These are phyloP conservation scores for Flammula alnicola DNA, from an alignment of 1,284 basidiomycete genomes.

Conservation along the genomic window DNA sequence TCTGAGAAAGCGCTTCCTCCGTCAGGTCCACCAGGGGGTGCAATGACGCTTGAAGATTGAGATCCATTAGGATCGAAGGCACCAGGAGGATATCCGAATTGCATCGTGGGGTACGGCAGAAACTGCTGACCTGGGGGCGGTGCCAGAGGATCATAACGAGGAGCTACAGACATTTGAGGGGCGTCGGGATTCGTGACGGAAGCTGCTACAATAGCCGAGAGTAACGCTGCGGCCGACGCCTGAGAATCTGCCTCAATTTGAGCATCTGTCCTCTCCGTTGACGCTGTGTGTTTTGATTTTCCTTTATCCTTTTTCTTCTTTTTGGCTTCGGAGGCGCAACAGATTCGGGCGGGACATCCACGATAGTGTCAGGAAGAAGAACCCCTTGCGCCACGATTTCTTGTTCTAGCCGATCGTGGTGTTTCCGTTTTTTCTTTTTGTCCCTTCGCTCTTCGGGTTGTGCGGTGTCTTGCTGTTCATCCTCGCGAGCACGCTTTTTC, in stretches of 20 bases:
- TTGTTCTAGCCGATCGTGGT: slow-evolving; percentile 8
- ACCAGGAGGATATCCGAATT: slow-evolving; percentile 32
- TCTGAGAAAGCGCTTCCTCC: slow-evolving; percentile 38
- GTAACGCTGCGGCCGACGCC: slow-evolving; percentile 55
- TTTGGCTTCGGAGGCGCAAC: slow-evolving; percentile 20
- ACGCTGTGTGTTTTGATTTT: slow-evolving; percentile 39
- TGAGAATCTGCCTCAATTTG: slow-evolving; percentile 41
- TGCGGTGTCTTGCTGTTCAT: slow-evolving; percentile 24
- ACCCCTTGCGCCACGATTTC: slow-evolving; percentile 5
- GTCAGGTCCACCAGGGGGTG: slow-evolving; percentile 19
- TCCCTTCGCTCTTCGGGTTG: slow-evolving; percentile 20
- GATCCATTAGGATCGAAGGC: slow-evolving; percentile 30
- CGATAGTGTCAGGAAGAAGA: too few species aligned
- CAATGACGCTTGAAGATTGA: slow-evolving; percentile 32
- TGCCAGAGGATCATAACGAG: slow-evolving; percentile 19
- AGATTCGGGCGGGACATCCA: slow-evolving; percentile 1
- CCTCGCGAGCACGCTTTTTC: slow-evolving; percentile 40
- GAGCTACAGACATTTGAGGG: slow-evolving; percentile 22
- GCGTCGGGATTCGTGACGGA: slow-evolving; percentile 47
- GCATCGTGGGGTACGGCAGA: slow-evolving; percentile 29
- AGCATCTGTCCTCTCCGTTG: slow-evolving; percentile 33
- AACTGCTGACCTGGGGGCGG: slow-evolving; percentile 27
- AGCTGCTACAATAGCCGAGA: slow-evolving; percentile 64
- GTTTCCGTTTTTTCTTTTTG: slow-evolving; percentile 37
- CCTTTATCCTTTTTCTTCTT: slow-evolving; percentile 41